phyloP scores from a whole-genome alignment of 2,329 filamentous ascomycete genomes.

The Diaporthe ampelina region DNA sequence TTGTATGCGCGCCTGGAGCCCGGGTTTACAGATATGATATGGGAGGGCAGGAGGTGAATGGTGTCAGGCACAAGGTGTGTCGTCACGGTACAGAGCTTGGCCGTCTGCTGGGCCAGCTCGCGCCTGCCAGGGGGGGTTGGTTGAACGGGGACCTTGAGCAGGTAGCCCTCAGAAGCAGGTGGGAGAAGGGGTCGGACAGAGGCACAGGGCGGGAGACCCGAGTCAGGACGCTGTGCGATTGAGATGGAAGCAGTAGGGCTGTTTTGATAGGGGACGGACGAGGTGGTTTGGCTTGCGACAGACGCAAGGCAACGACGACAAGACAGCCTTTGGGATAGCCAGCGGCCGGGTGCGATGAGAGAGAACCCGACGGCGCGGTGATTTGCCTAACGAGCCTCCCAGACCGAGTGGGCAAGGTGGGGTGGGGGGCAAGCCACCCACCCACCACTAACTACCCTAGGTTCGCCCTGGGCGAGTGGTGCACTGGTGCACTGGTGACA shows the following conservation, averaged over 20 bases:
- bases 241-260: not conserved
- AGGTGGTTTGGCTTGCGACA: conserved; percentile 20
- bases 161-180: not conserved
- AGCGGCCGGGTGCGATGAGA: conserved; percentile 15
- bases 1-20: not conserved
- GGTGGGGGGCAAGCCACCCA: conserved; percentile 12
- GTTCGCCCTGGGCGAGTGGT: not conserved
- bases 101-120: conserved; percentile 1
- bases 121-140: conserved; percentile 18
- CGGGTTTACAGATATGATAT: not conserved
- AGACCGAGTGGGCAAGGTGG: conserved; percentile 30
- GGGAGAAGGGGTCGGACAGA: not conserved
- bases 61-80: not conserved
- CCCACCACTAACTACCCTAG: too few species aligned
- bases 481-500: conserved; percentile 11
- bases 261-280: conserved; percentile 1
- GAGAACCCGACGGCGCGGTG: conserved; percentile 32
- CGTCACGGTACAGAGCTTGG: conserved; percentile 14
- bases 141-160: not conserved
- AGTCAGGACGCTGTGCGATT: not conserved
- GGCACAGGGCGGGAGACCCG: not conserved
- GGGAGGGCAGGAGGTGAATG: not conserved
- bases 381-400: conserved; percentile 32
- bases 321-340: conserved; percentile 32
- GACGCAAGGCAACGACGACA: not conserved